These are phyloP conservation scores for Stagonosporopsis cucurbitacearum DNA, from an alignment of 2,329 filamentous ascomycete genomes.

Conservation along the genomic window DNA sequence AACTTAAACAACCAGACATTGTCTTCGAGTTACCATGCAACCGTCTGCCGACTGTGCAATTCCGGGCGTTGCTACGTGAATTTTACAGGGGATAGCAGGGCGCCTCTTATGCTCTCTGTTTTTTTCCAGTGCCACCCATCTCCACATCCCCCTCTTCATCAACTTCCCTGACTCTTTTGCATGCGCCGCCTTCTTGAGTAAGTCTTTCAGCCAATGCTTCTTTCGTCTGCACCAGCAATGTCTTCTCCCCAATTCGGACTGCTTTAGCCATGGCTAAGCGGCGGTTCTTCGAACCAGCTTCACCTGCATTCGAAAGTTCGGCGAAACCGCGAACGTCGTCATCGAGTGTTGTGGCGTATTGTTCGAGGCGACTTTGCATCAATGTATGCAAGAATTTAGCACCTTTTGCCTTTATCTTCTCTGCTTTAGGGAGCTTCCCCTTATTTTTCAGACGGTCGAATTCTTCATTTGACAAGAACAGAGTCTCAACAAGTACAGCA, in stretches of 20 bases:
- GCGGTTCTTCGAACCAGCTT: conserved; percentile 26
- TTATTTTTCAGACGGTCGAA: conserved; percentile 52
- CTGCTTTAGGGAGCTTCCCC: conserved; percentile 53
- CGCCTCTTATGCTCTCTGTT: conserved; percentile 27
- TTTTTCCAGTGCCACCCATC: conserved; percentile 37
- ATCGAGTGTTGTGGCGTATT: conserved; percentile 62
- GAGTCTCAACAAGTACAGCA: conserved; percentile 52
- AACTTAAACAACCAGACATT: neutral
- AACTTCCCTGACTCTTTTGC: conserved; percentile 34
- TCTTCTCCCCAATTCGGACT: conserved; percentile 76
- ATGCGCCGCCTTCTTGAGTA: conserved; percentile 40
- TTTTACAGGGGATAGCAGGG: neutral
- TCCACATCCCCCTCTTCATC: conserved; percentile 39
- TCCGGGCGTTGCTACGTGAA: neutral
- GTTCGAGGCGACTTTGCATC: conserved; percentile 49
- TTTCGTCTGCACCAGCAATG: conserved; percentile 65
- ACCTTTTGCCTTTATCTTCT: conserved; percentile 49
- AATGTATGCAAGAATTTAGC: conserved; percentile 50
- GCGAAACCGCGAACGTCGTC: conserved; percentile 59
- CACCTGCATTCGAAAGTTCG: conserved; percentile 40
- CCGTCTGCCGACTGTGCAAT: neutral
- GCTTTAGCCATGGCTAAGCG: conserved; percentile 65
- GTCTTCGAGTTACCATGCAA: neutral
- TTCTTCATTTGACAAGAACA: conserved; percentile 51
- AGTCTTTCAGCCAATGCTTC: conserved; percentile 31